Percentiles rank a stretch among this genome's conserved stretches.
phyloP scores from a whole-genome alignment of 208 protist species.

The Trichomonas vaginalis region DNA sequence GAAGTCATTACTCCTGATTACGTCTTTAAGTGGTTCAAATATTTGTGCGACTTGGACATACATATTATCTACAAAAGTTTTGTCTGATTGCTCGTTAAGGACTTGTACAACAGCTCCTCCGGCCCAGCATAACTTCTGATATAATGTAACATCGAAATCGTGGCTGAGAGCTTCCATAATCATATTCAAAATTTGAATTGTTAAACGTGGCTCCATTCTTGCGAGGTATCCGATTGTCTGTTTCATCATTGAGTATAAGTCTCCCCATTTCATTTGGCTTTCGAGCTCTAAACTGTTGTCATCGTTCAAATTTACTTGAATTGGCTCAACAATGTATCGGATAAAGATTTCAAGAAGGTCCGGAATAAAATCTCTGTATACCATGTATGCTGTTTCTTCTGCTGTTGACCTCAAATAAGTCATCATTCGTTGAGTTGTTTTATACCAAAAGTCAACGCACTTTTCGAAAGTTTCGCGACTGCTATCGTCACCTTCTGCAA shows the following conservation, averaged over 20 bases:
- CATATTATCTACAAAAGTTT: background rate
- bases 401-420: background rate
- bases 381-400: background rate
- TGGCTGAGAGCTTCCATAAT: background rate
- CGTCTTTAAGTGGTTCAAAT: background rate
- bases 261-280: background rate
- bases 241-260: background rate
- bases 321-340: background rate
- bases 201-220: background rate
- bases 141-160: background rate
- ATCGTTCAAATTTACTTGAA: background rate
- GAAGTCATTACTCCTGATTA: background rate
- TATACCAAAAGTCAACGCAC: background rate
- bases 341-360: background rate
- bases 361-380: background rate
- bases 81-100: background rate
- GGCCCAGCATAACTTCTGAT: background rate
- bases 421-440: background rate
- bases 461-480: background rate
- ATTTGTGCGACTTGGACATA: background rate
- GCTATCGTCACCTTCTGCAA: background rate
- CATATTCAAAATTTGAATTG: background rate
- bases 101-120: background rate
- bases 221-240: background rate
- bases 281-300: background rate